These are phyloP conservation scores for Ploettnerulaceae sp. DNA, from an alignment of 2,329 filamentous ascomycete genomes.

Conservation along the genomic window DNA sequence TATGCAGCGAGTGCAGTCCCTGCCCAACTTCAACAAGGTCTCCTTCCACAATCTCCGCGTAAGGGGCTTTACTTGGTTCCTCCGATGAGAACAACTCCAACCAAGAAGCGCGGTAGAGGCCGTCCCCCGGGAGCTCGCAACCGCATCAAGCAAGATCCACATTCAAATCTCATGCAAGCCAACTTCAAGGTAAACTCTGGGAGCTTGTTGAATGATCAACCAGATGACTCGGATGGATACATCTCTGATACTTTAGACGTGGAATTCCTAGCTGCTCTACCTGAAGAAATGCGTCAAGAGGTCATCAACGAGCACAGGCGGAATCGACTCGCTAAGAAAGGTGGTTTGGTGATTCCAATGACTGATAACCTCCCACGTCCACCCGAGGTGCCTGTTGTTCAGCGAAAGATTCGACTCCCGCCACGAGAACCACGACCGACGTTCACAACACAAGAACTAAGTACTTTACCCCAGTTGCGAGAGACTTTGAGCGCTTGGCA, in stretches of 20 bases:
- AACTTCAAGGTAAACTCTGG: slow-evolving; percentile 54
- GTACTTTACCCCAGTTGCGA: slow-evolving; percentile 58
- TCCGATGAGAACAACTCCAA: slow-evolving; percentile 44
- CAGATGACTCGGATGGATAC: slow-evolving; percentile 13
- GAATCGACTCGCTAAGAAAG: slow-evolving; percentile 52
- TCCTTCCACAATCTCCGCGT: slow-evolving; percentile 45
- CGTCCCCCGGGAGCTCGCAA: slow-evolving; percentile 26
- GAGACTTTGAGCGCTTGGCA: slow-evolving; percentile 75
- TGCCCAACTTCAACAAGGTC: slow-evolving; percentile 32
- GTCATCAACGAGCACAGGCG: slow-evolving; percentile 69
- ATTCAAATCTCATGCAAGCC: slow-evolving; percentile 64
- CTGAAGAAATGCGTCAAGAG: slow-evolving; percentile 73
- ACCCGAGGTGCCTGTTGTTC: slow-evolving; percentile 19
- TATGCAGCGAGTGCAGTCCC: slow-evolving; percentile 43
- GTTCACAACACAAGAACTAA: slow-evolving; percentile 56
- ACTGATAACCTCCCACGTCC: slow-evolving; percentile 19
- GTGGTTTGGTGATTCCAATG: slow-evolving; percentile 42
- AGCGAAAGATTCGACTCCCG: slow-evolving; percentile 41
- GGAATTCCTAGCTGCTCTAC: slow-evolving; percentile 76
- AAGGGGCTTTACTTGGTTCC: slow-evolving; percentile 48
- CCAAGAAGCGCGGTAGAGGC: slow-evolving; percentile 58
- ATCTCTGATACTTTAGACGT: slow-evolving; percentile 35
- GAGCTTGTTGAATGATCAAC: slow-evolving; percentile 15
- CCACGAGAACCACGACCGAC: slow-evolving; percentile 50
- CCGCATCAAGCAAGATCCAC: slow-evolving; percentile 45